Evolutionary conservation across 768 basidiomycete species (phyloP).

Genomic region (Rubroboletus pulcherrimus): DNA sequence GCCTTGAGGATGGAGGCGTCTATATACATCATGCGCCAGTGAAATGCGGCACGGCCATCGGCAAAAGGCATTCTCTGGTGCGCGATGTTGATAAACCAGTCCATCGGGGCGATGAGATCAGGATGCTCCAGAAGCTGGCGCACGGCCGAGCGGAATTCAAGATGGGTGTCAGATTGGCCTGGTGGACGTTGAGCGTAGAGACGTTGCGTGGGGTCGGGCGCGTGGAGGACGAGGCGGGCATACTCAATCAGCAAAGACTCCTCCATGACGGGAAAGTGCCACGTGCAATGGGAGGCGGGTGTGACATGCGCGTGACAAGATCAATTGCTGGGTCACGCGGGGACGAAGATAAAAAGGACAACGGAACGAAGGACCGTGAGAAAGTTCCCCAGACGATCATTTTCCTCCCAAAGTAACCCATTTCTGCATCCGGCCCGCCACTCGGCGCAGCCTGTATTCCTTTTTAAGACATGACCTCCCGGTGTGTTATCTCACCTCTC

Average conservation of each 20-base stretch:
- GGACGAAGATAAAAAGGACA: slow-evolving; percentile 63
- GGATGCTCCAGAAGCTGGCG: not conserved
- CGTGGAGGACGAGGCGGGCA: slow-evolving; percentile 4
- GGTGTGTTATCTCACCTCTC: slow-evolving; percentile 37
- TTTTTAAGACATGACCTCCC: slow-evolving; percentile 70
- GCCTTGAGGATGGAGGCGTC: slow-evolving; percentile 64
- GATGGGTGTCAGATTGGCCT: not conserved
- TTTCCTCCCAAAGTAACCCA: slow-evolving; percentile 42
- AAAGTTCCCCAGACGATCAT: slow-evolving; percentile 50
- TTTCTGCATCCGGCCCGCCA: slow-evolving; percentile 36
- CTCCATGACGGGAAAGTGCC: not conserved
- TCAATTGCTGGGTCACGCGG: slow-evolving; percentile 39
- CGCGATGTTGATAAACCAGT: slow-evolving; percentile 44
- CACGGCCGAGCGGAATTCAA: not conserved
- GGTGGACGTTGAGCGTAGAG: not conserved
- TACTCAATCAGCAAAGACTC: not conserved
- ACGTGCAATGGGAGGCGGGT: not conserved
- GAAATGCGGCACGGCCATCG: slow-evolving; percentile 31
- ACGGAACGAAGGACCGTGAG: slow-evolving; percentile 41
- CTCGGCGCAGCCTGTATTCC: slow-evolving; percentile 52
- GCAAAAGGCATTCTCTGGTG: slow-evolving; percentile 47
- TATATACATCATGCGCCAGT: slow-evolving; percentile 73
- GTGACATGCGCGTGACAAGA: slow-evolving; percentile 36
- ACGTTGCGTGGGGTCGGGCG: too few species aligned
- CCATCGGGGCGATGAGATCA: slow-evolving; percentile 8